Base-by-base conservation (phyloP, 2,329 filamentous ascomycete genomes). In the Hirsutella thompsonii region DNA sequence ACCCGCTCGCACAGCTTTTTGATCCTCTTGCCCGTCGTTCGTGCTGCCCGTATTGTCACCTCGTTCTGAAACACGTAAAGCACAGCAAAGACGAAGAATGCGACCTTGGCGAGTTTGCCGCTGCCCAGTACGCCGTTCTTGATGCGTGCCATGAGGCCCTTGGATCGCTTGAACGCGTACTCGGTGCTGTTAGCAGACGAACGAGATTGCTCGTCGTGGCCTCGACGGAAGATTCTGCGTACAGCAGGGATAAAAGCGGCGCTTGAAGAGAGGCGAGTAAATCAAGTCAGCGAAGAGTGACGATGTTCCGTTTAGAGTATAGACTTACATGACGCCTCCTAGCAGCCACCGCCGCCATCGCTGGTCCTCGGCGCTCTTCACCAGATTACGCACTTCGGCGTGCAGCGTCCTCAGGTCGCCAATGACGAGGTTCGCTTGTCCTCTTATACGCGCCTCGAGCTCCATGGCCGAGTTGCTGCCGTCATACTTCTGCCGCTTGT, bases 51-150 rank as follows among this genome's bases (percentile, higher is more conserved):
- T 37, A 77, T 52, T 40, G 69, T 63, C 18, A 78, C 72, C 53
- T 78, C 74, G 51, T 73, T 75, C 49, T 69, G 66, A 46, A 78
- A 78, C 11, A 77, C 66, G 52, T 74, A 76, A 32, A 77, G 57
- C 18, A 74, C 68, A 2, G 71, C 68, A 46, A 76, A 69, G 3
- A 77, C 70, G 26, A 77, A 67, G 46, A 73, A 67, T 8, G 68
- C 68, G 9, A 76, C 46, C 29, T 66, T 66, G 1, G 72, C 71
- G 20, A 74, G 52, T 2, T 62, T 53, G 13, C 66, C 66, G 13
- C 60, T 62, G 4, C 69, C 64, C 9, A 63, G 56, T 1, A 71
- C 53, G 6, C 63, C 61, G 36, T 60, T 55, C 41, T 68, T 60
- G 50, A 77, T 72, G 39, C 72, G 66, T 3, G 62, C 49, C 21